A percentile compares a stretch with the other conserved stretches of the same genome.
Conservation (phyloP, 2,329 filamentous ascomycete species). For the Amphichorda felina region DNA sequence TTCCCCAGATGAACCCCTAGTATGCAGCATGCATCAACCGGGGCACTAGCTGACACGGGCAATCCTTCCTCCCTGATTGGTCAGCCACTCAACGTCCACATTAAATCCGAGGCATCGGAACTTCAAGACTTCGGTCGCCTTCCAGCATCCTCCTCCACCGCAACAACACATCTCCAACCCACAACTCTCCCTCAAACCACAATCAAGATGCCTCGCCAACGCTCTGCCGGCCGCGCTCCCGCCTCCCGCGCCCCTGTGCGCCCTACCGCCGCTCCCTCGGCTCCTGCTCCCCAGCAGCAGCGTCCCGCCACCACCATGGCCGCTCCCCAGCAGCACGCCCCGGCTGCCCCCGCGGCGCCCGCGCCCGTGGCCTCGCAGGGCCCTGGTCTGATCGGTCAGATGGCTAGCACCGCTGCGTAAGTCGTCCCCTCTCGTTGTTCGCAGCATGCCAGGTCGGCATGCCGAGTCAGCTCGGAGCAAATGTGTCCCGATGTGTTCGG, state of each 20-base stretch:
- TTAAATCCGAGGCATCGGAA: not conserved
- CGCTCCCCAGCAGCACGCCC: slow-evolving; percentile 29
- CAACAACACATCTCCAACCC: not conserved
- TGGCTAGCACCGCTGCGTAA: slow-evolving; percentile 96
- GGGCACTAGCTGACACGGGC: not conserved
- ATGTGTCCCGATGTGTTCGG: too few species aligned
- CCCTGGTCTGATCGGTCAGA: slow-evolving; percentile 85
- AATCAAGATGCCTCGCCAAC: slow-evolving; percentile 61
- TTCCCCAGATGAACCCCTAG: not conserved
- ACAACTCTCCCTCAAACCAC: slow-evolving; percentile 13
- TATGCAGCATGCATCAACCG: not conserved
- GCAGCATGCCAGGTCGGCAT: not conserved
- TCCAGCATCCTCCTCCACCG: not conserved
- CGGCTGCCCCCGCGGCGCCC: slow-evolving; percentile 37
- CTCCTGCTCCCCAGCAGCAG: slow-evolving; percentile 48
- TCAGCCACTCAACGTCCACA: not conserved
- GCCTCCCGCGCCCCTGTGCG: slow-evolving; percentile 47
- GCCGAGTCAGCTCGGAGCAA: too few species aligned
- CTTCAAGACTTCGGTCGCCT: not conserved
- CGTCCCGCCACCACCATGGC: slow-evolving; percentile 61
- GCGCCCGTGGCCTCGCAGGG: slow-evolving; percentile 46
- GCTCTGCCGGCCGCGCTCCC: slow-evolving; percentile 45
- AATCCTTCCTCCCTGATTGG: not conserved
- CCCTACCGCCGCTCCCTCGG: slow-evolving; percentile 50
- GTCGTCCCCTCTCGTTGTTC: slow-evolving; percentile 23